phyloP scores from a whole-genome alignment of 805 yeast genomes.

The Lachancea meyersii region DNA sequence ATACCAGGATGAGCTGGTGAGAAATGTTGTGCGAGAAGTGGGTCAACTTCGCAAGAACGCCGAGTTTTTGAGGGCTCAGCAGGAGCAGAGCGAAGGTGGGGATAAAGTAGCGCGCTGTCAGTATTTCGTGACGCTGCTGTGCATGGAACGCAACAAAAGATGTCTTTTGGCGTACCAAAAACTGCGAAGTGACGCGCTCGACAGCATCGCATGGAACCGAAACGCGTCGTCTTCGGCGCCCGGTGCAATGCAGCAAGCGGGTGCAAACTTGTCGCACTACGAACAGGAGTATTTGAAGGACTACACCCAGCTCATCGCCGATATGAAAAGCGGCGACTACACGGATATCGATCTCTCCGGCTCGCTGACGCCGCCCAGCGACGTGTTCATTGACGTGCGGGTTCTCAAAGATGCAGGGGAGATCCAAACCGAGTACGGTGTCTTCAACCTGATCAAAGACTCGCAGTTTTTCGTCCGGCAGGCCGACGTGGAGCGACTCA shows the following conservation, averaged over 20 bases:
- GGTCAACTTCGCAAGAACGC: constrained; percentile 54
- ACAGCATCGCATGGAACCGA: constrained; percentile 65
- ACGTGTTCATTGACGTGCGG: constrained; percentile 88
- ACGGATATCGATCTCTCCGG: constrained; percentile 85
- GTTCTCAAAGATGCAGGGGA: constrained; percentile 94
- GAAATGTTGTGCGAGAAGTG: constrained; percentile 66
- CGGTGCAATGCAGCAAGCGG: constrained; percentile 19
- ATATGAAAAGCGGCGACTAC: constrained; percentile 64
- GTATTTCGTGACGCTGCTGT: constrained; percentile 50
- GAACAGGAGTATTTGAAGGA: constrained; percentile 74
- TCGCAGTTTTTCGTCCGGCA: constrained; percentile 92
- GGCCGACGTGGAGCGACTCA: constrained; percentile 86
- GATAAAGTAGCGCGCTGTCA: constrained; percentile 54
- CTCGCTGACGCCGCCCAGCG: constrained; percentile 82
- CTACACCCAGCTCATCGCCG: constrained; percentile 65
- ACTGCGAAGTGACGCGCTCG: constrained; percentile 61
- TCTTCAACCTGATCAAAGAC: constrained; percentile 84
- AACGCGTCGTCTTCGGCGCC: constrained; percentile 38
- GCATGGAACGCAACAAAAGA: constrained; percentile 83
- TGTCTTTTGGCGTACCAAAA: constrained; percentile 81
- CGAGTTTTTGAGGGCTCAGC: constrained; percentile 39
- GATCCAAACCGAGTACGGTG: constrained; percentile 95
- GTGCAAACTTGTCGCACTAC: constrained; percentile 49
- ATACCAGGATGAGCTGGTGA: constrained; percentile 66
- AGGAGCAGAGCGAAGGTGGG: constrained; percentile 23